Conservation (phyloP, 2,329 filamentous ascomycete genomes). For the Ceratocystis smalleyi region DNA sequence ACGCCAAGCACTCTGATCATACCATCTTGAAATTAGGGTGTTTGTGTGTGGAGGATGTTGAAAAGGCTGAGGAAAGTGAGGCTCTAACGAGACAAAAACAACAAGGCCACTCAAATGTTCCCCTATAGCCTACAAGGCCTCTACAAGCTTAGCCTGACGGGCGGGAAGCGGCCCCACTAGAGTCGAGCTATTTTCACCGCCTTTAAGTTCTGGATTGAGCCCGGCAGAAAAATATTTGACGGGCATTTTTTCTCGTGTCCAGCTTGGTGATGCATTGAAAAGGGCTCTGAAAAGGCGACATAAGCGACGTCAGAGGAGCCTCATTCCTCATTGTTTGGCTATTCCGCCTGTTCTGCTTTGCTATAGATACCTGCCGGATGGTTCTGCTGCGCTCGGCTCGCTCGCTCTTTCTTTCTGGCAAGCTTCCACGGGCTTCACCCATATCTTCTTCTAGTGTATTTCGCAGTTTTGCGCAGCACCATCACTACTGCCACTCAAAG, state of each 20-base stretch:
- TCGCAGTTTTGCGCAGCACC: not conserved
- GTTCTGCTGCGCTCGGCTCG: slow-evolving; percentile 4
- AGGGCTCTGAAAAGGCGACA: not conserved
- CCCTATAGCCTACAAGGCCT: not conserved
- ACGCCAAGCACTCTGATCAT: not conserved
- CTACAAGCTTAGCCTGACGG: slow-evolving; percentile 10
- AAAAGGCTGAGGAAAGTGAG: slow-evolving; percentile 2
- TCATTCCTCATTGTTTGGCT: not conserved
- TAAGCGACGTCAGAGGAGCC: not conserved
- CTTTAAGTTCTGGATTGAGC: not conserved
- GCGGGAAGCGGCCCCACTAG: slow-evolving; percentile 14
- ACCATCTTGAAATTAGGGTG: slow-evolving; percentile 4
- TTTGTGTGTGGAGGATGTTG: not conserved
- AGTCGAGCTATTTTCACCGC: slow-evolving; percentile 10
- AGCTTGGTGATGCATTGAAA: not conserved
- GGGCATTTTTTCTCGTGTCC: not conserved
- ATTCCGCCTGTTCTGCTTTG: not conserved
- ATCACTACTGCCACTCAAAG: not conserved
- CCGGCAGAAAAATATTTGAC: slow-evolving; percentile 16
- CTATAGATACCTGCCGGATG: not conserved
- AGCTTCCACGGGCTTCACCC: not conserved
- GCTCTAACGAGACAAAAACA: slow-evolving; percentile 1
- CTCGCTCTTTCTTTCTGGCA: not conserved
- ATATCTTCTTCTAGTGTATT: not conserved
- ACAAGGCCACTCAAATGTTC: not conserved